Conservation (phyloP, 176 grass and related monocot genomes). For the Oryza meyeriana region DNA sequence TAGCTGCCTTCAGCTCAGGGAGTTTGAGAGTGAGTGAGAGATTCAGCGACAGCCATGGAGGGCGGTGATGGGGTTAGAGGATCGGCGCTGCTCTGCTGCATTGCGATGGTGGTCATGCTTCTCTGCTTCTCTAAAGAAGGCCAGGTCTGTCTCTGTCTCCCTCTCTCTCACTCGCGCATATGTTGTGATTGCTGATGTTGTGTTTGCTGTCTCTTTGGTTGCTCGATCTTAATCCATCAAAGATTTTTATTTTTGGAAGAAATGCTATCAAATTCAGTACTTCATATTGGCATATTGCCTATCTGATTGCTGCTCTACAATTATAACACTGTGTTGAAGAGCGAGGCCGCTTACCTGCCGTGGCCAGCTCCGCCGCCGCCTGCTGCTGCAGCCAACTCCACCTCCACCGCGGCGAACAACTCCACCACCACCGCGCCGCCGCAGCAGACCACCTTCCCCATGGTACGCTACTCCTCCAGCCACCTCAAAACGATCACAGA, state of each 20-base stretch:
- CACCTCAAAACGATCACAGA: not conserved
- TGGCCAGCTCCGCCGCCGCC: not conserved
- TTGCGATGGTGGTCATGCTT: not conserved
- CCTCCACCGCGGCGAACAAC: not conserved
- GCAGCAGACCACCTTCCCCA: not conserved
- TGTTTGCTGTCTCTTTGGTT: too few relatives aligned
- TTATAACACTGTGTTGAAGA: not conserved
- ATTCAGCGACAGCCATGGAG: slow-evolving; percentile 21
- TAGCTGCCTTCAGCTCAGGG: too few relatives aligned
- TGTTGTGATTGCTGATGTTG: too few relatives aligned
- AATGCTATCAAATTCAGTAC: too few relatives aligned
- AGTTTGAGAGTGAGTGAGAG: too few relatives aligned
- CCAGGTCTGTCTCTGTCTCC: too few relatives aligned
- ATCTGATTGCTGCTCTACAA: too few relatives aligned
- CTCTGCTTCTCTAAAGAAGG: not conserved
- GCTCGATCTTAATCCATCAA: too few relatives aligned
- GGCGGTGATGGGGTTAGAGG: not conserved
- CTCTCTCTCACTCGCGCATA: too few relatives aligned
- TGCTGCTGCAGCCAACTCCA: not conserved
- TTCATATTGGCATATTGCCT: too few relatives aligned
- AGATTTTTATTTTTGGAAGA: too few relatives aligned
- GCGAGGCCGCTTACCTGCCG: not conserved
- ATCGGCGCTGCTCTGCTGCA: not conserved
- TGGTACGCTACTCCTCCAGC: not conserved
- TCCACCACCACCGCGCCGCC: not conserved